Base-by-base conservation (phyloP, 2,329 filamentous ascomycete species). In the Colletotrichum euphorbiae region DNA sequence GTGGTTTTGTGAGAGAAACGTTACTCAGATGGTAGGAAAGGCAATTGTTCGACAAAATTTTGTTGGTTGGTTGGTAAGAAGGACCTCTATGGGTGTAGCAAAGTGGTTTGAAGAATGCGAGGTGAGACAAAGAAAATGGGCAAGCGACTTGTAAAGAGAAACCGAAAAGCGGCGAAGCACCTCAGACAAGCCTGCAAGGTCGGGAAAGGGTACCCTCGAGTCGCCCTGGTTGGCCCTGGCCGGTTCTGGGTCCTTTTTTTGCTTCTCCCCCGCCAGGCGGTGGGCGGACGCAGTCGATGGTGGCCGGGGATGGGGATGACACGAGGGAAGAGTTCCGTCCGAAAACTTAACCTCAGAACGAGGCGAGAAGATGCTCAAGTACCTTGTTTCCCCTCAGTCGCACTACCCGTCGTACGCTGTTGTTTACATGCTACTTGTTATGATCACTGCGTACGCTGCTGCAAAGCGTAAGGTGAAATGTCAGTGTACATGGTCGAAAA, bases 41-140 rank as follows among this genome's bases (percentile, higher is more conserved):
- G 13, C 31, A 13, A 40, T 8, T 21, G 19, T 19, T 28, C 42
- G 17, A 24, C 33, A 59, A 59, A 43, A 15, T 17, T 48, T 17
- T 48, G 52, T 12, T 42, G 9, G 17, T 15, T 24, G 11, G 48
- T 33, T 24, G 28, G 43, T 24, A 19, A 43, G 40, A 40, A 38
- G 42, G 51, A 55, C 46, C 62, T 66, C 46, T 54, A 9, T 12
- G 33, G 12, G 33, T 38, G 33, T 11, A 36, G 60, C 28, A 40
- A 59, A 9, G 56, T 38, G 64, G 38, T 59, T 67, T 64, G 60
- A 63, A 64, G 51, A 67, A 67, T 57, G 38, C 19, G 38, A 57
- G 19, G 59, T 52, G 40, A 67, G 64, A 67, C 64, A 67, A 64
- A 58, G 59, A 67, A 64, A 64, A 48, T 51, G n/a, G 57, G 28